These are phyloP conservation scores for Grammothele lineata DNA, from an alignment of 768 basidiomycete species.

Conservation along the genomic window DNA sequence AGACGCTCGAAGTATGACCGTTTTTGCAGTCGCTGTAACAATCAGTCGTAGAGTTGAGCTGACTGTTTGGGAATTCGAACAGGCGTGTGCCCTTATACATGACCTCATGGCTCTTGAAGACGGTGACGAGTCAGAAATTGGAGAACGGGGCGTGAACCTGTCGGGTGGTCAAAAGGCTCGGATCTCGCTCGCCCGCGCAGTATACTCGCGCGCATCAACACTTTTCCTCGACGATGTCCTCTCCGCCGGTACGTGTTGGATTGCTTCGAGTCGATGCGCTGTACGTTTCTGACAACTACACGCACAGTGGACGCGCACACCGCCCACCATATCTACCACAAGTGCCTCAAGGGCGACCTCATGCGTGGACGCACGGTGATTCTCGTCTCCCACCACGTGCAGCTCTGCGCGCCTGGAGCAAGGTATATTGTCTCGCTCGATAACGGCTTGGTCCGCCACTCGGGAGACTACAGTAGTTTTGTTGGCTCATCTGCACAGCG, in stretches of 20 bases:
- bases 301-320: conserved; percentile 82
- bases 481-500: conserved; percentile 70
- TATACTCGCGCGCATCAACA: conserved; percentile 85
- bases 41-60: neutral
- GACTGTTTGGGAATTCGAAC: neutral
- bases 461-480: conserved; percentile 45
- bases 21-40: conserved; percentile 46
- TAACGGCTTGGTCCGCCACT: conserved; percentile 54
- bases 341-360: conserved; percentile 77
- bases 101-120: conserved; percentile 84
- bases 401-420: conserved; percentile 77
- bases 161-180: conserved; percentile 53
- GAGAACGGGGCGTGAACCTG: conserved; percentile 73
- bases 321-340: conserved; percentile 52
- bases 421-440: conserved; percentile 79
- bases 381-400: conserved; percentile 90
- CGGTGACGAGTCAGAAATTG: conserved; percentile 84
- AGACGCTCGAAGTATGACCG: conserved; percentile 62
- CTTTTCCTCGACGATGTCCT: conserved; percentile 83
- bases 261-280: too few species aligned
- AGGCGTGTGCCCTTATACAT: conserved; percentile 55
- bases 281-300: too few species aligned
- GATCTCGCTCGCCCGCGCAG: conserved; percentile 78
- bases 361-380: conserved; percentile 73
- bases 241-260: conserved; percentile 36